phyloP scores from a whole-genome alignment of 2,329 filamentous ascomycete species.

The Neopestalotiopsis sp. region DNA sequence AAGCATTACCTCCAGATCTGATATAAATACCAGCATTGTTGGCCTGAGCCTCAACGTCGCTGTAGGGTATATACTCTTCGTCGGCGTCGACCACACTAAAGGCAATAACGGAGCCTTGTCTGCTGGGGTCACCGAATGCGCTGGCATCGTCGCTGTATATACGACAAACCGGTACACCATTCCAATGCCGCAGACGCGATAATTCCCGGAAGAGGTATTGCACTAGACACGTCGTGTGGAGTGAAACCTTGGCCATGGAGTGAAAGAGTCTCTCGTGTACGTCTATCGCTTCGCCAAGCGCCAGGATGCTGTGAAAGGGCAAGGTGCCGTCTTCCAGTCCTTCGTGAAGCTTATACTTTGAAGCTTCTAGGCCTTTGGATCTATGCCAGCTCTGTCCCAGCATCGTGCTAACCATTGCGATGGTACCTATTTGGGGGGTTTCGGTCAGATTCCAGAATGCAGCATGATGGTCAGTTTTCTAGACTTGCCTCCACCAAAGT shows the following conservation, averaged over 20 bases:
- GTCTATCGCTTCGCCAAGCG: conserved; percentile 63
- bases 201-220: conserved; percentile 55
- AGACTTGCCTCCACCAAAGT: conserved; percentile 65
- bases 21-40: conserved; percentile 63
- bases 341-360: conserved; percentile 57
- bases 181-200: conserved; percentile 53
- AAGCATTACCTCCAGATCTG: conserved; percentile 56
- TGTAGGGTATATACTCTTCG: conserved; percentile 61
- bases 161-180: conserved; percentile 55
- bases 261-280: conserved; percentile 62
- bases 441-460: not conserved
- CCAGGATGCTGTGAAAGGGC: conserved; percentile 69
- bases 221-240: conserved; percentile 61
- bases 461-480: not conserved
- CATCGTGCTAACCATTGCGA: conserved; percentile 62
- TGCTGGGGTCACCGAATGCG: conserved; percentile 54
- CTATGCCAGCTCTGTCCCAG: conserved; percentile 35
- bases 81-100: conserved; percentile 65
- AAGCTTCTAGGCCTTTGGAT: conserved; percentile 30
- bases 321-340: conserved; percentile 71
- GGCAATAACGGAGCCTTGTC: conserved; percentile 66
- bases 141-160: conserved; percentile 60
- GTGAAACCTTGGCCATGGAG: conserved; percentile 63
- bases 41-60: conserved; percentile 63
- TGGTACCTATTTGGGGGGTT: conserved; percentile 49